Base-by-base conservation (phyloP, 495 filamentous ascomycete species). In the Filosporella fistucella region DNA sequence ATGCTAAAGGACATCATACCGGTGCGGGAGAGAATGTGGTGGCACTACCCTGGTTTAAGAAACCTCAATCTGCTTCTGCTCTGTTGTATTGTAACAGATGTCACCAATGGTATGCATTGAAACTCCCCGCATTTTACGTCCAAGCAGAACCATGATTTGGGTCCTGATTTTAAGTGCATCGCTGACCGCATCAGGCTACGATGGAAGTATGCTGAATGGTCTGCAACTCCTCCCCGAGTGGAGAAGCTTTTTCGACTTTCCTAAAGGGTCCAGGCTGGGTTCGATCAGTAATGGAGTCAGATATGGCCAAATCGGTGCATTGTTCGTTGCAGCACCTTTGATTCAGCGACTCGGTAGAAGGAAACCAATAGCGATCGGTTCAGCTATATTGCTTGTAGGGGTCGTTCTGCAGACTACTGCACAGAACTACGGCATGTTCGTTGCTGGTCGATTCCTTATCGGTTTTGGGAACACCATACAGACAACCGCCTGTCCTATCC, bases 391-490 rank as follows among this genome's bases (percentile, higher is more conserved):
- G 21, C 73, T 79, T 33, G 6, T 68, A 26, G 72, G 72, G 33
- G 77, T 68, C 56, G 59, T 69, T 11, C 42, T 59, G 11, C 53
- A 56, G 26, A 58, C 68, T 23, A 42, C 70, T 13, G 68, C 65
- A 6, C 49, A 68, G 17, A 45, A 24, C 25, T 51, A 66, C 13
- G 30, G 66, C 1, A 71, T 74, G 63, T 69, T 71, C 43, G 57
- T 76, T 25, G 66, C 68, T 34, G 73, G 61, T 60, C 69, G 70
- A 25, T 80, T 77, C 56, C 50, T 80, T 23, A 66, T 77, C 22
- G 67, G 76, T 6, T 57, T 76, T 33, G 75, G 74, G 1, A 70
- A 70, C 28, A 60, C 72, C 33, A 61, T 75, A 56, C 72, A 72
- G 61, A 72, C 70, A 1, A 68, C 71, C 33, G 64, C 68, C 14